Base-by-base conservation (phyloP, 192 early-diverging fungal genomes). In the Umbelopsis ramanniana region DNA sequence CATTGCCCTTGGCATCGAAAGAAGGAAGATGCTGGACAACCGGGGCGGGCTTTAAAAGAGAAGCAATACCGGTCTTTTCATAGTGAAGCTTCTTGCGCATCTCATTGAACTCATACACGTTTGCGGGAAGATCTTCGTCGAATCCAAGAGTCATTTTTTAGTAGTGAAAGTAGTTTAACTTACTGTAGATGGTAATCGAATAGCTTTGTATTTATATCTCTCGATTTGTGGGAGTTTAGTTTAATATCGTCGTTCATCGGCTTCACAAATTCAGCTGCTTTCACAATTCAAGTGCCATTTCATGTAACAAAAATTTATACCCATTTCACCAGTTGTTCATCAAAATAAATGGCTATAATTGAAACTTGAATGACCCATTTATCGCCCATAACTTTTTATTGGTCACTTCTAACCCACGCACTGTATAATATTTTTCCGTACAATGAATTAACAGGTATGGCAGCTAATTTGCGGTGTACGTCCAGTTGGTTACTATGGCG, bases 11-110 rank as follows among this genome's bases (percentile, higher is more conserved):
- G 6, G 24, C 68, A 17, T 82, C 76, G 37, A 72, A 80, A 23
- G 66, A 46, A 17, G 86, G 85, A 21, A 86, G 66, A 68, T 86
- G 72, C 37, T 80, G 80, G 9, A 75, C 69, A 5, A 82, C 69
- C 8, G 84, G 84, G 11, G 55, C 66, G 24, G 84, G 82, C 33
- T 81, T 82, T 48, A 85, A 50, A 14, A 72, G 23, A 4, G 77
- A 73, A 33, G 73, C 77, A 72, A 73, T 69, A 7, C 77, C 77
- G 33, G 77, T 67, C 48, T 79, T 79, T n/a, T 73, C 47, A 35
- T 74, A 79, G 37, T 63, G 53, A 48, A 79, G 46, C 26, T 70
- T 70, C 43, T 79, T 74, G 14, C 77, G 69, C 47, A 73, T 74
- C 24, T 70, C 73, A 63, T 79, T 74, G 69, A 72, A 79, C 54